A percentile compares a stretch with the other conserved stretches of the same genome.
These are phyloP conservation scores for Saccharomycopsis oosterbeekiorum DNA, from an alignment of 805 yeast genomes.

Conservation along the genomic window DNA sequence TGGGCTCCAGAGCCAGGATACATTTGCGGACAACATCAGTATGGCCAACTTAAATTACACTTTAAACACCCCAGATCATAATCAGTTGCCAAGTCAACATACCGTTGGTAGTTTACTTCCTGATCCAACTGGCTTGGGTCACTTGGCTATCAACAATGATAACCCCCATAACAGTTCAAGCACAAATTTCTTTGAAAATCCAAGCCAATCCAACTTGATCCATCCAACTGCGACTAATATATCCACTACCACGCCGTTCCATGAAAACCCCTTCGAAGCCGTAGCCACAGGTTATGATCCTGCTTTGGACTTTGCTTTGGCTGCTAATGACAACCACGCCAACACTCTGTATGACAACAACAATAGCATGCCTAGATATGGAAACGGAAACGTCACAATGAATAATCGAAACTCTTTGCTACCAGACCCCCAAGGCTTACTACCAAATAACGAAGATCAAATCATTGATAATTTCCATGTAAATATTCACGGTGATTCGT, in stretches of 20 bases:
- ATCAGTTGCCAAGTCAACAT: not conserved
- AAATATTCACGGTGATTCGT: conserved; percentile 15
- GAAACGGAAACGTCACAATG: not conserved
- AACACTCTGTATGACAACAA: not conserved
- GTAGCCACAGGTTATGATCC: not conserved
- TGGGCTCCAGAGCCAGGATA: not conserved
- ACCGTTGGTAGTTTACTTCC: not conserved
- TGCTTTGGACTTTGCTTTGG: not conserved
- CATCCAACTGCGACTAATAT: not conserved
- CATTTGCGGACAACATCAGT: not conserved
- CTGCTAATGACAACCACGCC: not conserved
- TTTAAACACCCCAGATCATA: not conserved
- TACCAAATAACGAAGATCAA: not conserved
- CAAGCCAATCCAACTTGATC: not conserved
- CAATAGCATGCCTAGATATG: not conserved
- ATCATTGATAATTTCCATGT: not conserved
- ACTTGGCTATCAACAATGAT: not conserved
- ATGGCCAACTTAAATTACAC: conserved; percentile 1
- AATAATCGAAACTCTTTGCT: not conserved
- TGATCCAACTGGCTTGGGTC: not conserved
- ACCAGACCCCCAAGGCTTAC: not conserved
- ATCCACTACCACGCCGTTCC: not conserved
- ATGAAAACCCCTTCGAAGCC: not conserved
- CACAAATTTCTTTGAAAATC: not conserved
- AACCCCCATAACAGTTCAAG: not conserved